A percentile compares a stretch with the other conserved stretches of the same genome.
Evolutionary conservation across 75 land plant species (phyloP).

Genomic region (Cupressus sempervirens): DNA sequence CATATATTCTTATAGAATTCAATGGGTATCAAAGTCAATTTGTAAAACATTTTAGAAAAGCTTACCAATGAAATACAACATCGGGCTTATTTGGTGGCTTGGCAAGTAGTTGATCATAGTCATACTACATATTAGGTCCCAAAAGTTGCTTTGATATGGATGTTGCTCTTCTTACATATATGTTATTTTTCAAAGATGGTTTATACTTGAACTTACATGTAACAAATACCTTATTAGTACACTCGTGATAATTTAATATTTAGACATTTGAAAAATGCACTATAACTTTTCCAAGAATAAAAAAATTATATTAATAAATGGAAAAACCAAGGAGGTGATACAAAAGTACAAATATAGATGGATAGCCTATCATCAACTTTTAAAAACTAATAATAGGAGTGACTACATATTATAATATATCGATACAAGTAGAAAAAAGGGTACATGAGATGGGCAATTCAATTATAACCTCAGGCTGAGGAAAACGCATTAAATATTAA

Average conservation of each 20-base stretch:
- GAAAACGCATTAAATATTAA: too few species aligned
- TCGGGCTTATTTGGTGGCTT: slow-evolving; percentile 48
- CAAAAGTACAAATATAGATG: too few species aligned
- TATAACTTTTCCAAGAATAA: too few species aligned
- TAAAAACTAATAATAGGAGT: too few species aligned
- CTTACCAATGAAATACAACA: slow-evolving; percentile 40
- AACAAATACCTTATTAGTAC: neutral
- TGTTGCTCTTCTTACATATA: slow-evolving; percentile 40
- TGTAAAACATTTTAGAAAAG: neutral
- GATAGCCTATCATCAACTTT: too few species aligned
- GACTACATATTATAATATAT: too few species aligned
- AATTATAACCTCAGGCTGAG: too few species aligned
- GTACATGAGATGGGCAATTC: too few species aligned
- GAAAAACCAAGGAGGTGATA: too few species aligned
- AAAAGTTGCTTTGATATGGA: slow-evolving; percentile 36
- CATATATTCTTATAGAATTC: neutral
- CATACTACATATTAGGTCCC: slow-evolving; percentile 38
- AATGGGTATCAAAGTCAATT: too few species aligned
- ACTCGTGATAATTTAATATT: neutral
- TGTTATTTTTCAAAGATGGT: slow-evolving; percentile 29
- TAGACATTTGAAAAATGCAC: neutral
- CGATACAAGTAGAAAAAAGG: too few species aligned
- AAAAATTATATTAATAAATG: too few species aligned
- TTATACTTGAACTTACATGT: slow-evolving; percentile 26
- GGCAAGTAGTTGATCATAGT: slow-evolving; percentile 48